phyloP scores from a whole-genome alignment of 2,329 filamentous ascomycete genomes.

The Sclerotinia borealis region DNA sequence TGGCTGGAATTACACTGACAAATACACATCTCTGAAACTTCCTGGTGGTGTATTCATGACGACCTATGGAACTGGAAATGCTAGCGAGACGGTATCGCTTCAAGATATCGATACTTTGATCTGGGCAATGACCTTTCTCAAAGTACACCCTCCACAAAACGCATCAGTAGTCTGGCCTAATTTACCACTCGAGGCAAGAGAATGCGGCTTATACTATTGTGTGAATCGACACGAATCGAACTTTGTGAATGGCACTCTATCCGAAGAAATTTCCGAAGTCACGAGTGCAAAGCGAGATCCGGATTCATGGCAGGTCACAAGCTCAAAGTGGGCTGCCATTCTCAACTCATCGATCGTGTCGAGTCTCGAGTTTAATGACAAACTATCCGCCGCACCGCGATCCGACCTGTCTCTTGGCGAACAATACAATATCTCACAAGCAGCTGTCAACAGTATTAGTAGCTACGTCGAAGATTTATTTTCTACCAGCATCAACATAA shows the following conservation, averaged over 20 bases:
- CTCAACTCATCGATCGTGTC: neutral
- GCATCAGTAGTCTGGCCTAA: neutral
- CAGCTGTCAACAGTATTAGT: neutral
- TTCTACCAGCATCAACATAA: neutral
- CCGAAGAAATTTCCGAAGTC: neutral
- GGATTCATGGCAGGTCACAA: constrained; percentile 4
- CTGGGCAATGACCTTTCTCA: neutral
- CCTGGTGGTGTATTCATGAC: constrained; percentile 1
- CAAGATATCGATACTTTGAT: neutral
- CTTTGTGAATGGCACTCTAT: neutral
- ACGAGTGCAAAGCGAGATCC: neutral
- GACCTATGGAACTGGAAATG: neutral
- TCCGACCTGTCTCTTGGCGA: neutral
- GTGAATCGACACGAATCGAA: neutral
- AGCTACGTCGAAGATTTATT: neutral
- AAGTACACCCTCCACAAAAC: neutral
- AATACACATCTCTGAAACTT: neutral
- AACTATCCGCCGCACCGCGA: neutral
- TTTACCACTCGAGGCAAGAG: neutral
- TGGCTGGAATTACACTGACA: neutral
- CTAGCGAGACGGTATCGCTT: neutral
- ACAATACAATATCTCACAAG: neutral
- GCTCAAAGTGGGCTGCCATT: neutral
- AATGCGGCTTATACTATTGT: constrained; percentile 1
- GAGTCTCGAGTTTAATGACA: neutral